Percentiles rank a stretch among this genome's conserved stretches.
Conservation (phyloP, 2,329 filamentous ascomycete species). For the Penicillium sp. region DNA sequence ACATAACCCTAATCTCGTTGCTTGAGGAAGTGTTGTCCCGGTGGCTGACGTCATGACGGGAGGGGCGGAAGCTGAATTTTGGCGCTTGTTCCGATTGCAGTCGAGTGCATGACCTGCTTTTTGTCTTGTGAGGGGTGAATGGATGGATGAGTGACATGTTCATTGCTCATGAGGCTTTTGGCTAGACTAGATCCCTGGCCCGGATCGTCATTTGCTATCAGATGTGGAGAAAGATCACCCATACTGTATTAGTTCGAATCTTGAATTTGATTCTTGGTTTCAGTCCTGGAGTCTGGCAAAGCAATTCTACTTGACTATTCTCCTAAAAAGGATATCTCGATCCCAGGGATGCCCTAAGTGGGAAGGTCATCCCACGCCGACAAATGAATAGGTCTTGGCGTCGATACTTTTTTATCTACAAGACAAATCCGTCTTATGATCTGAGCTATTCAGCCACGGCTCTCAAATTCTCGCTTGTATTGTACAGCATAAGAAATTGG, state of each 20-base stretch:
- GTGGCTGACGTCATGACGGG: constrained; percentile 32
- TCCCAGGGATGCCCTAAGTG: constrained; percentile 1
- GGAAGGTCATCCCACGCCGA: not conserved
- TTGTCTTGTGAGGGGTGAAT: not conserved
- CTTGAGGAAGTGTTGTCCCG: constrained; percentile 18
- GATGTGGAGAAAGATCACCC: not conserved
- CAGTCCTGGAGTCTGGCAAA: not conserved
- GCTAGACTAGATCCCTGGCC: not conserved
- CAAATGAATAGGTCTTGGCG: not conserved
- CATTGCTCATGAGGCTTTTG: constrained; percentile 3
- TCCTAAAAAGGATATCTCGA: not conserved
- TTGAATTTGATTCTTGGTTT: not conserved
- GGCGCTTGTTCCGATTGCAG: constrained; percentile 20
- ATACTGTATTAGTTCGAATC: not conserved
- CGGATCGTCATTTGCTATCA: not conserved
- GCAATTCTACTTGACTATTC: not conserved
- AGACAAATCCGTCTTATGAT: not conserved
- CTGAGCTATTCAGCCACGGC: not conserved
- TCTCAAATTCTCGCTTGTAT: constrained; percentile 8
- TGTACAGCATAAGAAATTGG: constrained; percentile 9
- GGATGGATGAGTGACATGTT: constrained; percentile 1
- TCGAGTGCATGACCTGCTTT: constrained; percentile 8
- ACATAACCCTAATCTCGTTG: constrained; percentile 13
- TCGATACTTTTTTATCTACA: not conserved
- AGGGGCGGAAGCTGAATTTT: constrained; percentile 27